Conservation (phyloP, 1,284 basidiomycete genomes). For the Sphaerobolus stellatus region DNA sequence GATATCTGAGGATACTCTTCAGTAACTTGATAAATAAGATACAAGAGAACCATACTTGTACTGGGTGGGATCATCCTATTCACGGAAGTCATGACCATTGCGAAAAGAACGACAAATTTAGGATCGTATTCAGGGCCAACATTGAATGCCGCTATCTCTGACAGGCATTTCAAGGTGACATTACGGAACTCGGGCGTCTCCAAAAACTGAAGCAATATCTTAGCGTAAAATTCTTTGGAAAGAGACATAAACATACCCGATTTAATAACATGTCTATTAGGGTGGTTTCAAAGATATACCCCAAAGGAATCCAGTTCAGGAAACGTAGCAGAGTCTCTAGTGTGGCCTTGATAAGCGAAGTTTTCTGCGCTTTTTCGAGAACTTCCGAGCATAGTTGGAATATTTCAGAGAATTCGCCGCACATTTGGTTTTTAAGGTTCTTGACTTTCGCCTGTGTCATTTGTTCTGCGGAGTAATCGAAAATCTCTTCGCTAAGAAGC, state of each 20-base stretch:
- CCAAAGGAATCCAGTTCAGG: conserved; percentile 66
- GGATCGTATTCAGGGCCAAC: conserved; percentile 61
- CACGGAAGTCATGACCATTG: conserved; percentile 56
- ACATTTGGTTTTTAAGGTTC: conserved; percentile 59
- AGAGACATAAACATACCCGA: conserved; percentile 32
- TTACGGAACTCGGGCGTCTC: conserved; percentile 64
- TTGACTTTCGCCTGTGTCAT: conserved; percentile 69
- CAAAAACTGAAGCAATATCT: conserved; percentile 45
- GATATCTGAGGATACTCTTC: conserved; percentile 38
- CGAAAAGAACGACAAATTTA: conserved; percentile 64
- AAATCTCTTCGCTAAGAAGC: conserved; percentile 64
- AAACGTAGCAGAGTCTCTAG: conserved; percentile 61
- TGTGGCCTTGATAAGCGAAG: conserved; percentile 59
- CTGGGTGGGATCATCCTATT: conserved; percentile 58
- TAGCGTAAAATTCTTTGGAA: conserved; percentile 18
- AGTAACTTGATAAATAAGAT: conserved; percentile 13
- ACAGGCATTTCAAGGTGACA: conserved; percentile 61
- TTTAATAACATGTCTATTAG: conserved; percentile 58
- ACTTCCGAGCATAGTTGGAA: conserved; percentile 57
- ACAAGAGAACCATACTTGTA: conserved; percentile 62
- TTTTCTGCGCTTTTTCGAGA: conserved; percentile 59
- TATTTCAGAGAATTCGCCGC: conserved; percentile 52
- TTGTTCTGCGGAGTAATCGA: conserved; percentile 64
- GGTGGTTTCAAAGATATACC: conserved; percentile 65
- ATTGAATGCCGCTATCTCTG: conserved; percentile 57